Base-by-base conservation (phyloP, 768 basidiomycete species). In the Baorangia bicolor region DNA sequence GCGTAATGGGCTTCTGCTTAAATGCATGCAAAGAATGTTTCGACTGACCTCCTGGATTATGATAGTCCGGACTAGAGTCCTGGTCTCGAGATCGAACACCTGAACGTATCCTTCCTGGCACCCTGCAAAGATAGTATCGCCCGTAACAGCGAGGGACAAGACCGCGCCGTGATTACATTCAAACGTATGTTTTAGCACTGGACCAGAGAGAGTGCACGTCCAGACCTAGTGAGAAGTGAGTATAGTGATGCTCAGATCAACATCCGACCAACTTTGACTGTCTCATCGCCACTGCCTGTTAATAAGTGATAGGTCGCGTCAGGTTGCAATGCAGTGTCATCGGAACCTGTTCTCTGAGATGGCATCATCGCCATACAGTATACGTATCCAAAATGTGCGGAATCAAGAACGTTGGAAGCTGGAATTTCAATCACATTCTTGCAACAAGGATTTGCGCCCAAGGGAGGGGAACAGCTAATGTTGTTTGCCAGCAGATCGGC, bases 101-200 rank as follows among this genome's bases (percentile, higher is more conserved):
- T 89, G 88, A 63, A 98, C 91, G 62, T 90, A 87, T 3, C 96
- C 96, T 59, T 93, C 94, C 72, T 98, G 96, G 63, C 94, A 90
- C 0, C 94, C 96, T 8, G 92, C 96, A 64, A 88, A 97, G 21
- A 98, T 78, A 1, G 92, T 90, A 20, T 91, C 90, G 21, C 86
- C 87, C 33, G 79, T 78, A 0, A 82, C 81, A 2, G 84, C 83
- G 27, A 98, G 77, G 0, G 92, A 84, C n/a, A 94, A 77, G 7
- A 97, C 85, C 0, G 93, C 95, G 2, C 94, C 91, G 61, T 84
- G 84, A 51, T 72, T 78, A 63, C 88, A 90, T 28, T 82, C 77
- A 57, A 91, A 92, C 4, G 87, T 84, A 58, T 90, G 84, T 21
- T 82, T 64, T 5, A 85, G 73, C 21, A 67, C 70, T 0, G 81